Evolutionary conservation across 1,139 yeast species (phyloP), one percentile per base, ranked within the genome.

Genomic region (Protomyces gravidus): DNA sequence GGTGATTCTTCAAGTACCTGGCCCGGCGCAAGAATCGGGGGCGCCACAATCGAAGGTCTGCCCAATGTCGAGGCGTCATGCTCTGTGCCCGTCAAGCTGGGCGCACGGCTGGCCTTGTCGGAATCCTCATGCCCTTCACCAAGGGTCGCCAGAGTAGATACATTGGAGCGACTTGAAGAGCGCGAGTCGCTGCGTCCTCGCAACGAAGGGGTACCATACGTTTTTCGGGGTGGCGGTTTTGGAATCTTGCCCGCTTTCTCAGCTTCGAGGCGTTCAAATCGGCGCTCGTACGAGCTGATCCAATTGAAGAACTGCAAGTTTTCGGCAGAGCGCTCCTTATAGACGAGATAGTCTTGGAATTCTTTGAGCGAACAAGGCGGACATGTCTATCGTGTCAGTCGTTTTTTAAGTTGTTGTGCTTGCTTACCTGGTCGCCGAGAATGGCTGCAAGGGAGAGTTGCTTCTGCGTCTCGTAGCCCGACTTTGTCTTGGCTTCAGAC

Each of bases 361-460:
- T 55, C 59, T 23, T 53, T 53, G 46, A 53, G 39, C 15, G 58
- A 53, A 53, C 58, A 53, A 7, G 58, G 58, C 4, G 58, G 58
- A 53, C 58, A 53, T 11, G 58, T 53, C 58, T 53, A 19, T 3
- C 21, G 5, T 15, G 50, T 19, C 13, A 19, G 23, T 27, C 1
- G 5, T 19, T 25, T 6, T n/a, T 6, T 17, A 17, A 11, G 3
- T 4, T 13, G 45, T 17, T 13, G 25, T n/a, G 25, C 21, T 45
- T 45, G n/a, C 51, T 15, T 6, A 53, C 58, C 51, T 53, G 58
- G 28, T 53, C 58, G 5, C 58, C 58, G 9, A 53, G 51, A 21
- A 53, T 53, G 2, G 58, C 58, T 17, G 58, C 36, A 15, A 53
- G 51, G 7, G 58, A 53, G 17, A 53, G 47, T 17, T 36, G 42